Evolutionary conservation across 148 eudicot species (phyloP), one percentile per base, ranked within the genome.

Genomic region (Heliosperma pusillum): DNA sequence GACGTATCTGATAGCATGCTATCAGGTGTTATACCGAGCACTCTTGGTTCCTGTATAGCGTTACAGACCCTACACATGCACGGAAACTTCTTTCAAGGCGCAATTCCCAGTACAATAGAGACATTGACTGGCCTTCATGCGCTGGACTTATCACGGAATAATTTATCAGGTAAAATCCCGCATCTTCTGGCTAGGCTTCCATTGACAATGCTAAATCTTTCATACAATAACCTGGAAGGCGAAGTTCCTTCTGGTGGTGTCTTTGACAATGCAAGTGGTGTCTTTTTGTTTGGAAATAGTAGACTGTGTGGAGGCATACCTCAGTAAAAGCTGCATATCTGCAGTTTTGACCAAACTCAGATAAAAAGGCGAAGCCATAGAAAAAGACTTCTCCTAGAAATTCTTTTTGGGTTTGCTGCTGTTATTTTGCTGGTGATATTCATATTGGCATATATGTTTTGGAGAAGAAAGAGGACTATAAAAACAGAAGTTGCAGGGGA

Each of bases 121-220:
- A 30, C 68, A 29, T 64, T 81, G 47, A 75, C 45, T 10, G 67
- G 78, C 21, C 44, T 86, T 4, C 20, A 44, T 36, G 24, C 2
- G 16, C 42, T 83, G 1, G 80, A 86, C 40, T 68, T 86, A 56
- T 81, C 85, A 27, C 57, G 16, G 24, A 83, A 86, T 30, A 83
- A 83, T 44, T 69, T 86, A n/a, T 73, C 83, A 1, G 88, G 86
- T 5, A 20, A 55, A 29, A 72, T 86, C 27, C 86, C 88, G 24
- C 50, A 65, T 0, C 77, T 61, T 36, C 25, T 86, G 0, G 40
- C 44, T 13, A 30, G 50, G 33, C 66, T 78, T 5, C 20, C 33
- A 3, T 57, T 78, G 16, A 5, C 56, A 29, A 21, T 15, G 15
- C 70, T 86, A 1, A 66, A 77, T 57, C 24, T 86, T 4, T 80